Evolutionary conservation across 768 basidiomycete genomes (phyloP), one percentile per base, ranked within the genome.

Genomic region (Brasilioporus rufonigricans): DNA sequence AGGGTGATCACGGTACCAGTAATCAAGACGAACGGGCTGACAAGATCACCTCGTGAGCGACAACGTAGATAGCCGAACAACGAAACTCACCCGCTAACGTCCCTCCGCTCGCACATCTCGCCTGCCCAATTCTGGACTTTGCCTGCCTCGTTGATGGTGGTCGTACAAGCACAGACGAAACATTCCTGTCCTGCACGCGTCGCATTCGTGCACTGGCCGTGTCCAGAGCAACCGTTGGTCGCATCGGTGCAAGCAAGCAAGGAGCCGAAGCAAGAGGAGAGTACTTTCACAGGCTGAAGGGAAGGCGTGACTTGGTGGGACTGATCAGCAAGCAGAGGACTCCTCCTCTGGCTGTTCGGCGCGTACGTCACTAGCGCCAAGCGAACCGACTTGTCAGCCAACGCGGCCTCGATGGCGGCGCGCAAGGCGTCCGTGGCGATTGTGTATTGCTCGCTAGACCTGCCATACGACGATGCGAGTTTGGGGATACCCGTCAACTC

Each of bases 21-120:
- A 45, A 93, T 72, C 46, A 93, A 79, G 16, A 86, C 84, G 59
- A 93, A 93, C 18, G 85, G 82, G 13, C 91, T 93, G 57, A 4
- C 21, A 19, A 45, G 33, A 56, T 35, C 13, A 38, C n/a, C 38
- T 56, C 16, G 11, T 33, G 23, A 55, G 24, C 14, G 4, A 54
- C 29, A n/a, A 21, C 26, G 5, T 2, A 32, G 38, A 29, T 11
- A 18, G 41, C 16, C 14, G n/a, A 41, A 10, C 16, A 36, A n/a
- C 2, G 32, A 4, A 14, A 82, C 88, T 57, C 64, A 91, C 91
- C 82, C 83, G 76, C 88, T 91, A 45, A 93, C 73, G 64, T 93
- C 91, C 71, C 83, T 84, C 59, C 84, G 80, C 75, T 92, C 84
- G 60, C 91, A 93, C 58, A 76, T 80, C 49, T 80, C 77, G 5